A percentile compares a stretch with the other conserved stretches of the same genome.
Evolutionary conservation across 208 protist genomes (phyloP).

Genomic region (Trypanosoma theileri): DNA sequence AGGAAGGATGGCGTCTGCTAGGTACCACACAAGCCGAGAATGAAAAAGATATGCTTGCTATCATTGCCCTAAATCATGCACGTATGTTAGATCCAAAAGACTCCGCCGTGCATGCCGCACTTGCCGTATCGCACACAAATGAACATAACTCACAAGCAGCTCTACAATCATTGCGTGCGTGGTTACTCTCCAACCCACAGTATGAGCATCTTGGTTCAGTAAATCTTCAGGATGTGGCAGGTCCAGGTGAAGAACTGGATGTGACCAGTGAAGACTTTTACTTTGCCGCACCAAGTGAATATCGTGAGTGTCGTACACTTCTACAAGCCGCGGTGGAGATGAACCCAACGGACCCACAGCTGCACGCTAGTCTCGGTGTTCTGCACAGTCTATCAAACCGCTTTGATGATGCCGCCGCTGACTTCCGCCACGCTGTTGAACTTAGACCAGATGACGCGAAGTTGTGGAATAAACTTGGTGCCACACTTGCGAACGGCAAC

Average conservation of each 20-base stretch:
- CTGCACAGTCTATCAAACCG: slow-evolving; percentile 82
- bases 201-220: slow-evolving; percentile 78
- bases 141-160: slow-evolving; percentile 73
- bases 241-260: slow-evolving; percentile 39
- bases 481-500: slow-evolving; percentile 84
- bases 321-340: slow-evolving; percentile 76
- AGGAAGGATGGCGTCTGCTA: slow-evolving; percentile 78
- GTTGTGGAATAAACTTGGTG: slow-evolving; percentile 92
- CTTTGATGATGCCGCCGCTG: slow-evolving; percentile 71
- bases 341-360: slow-evolving; percentile 68
- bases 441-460: slow-evolving; percentile 63
- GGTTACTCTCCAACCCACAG: slow-evolving; percentile 75
- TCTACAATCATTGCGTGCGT: slow-evolving; percentile 72
- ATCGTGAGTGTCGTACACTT: slow-evolving; percentile 64
- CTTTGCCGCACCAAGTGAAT: slow-evolving; percentile 59
- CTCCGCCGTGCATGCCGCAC: slow-evolving; percentile 67
- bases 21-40: slow-evolving; percentile 88
- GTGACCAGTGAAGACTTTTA: slow-evolving; percentile 65
- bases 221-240: slow-evolving; percentile 38
- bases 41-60: slow-evolving; percentile 88
- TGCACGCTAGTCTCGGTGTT: slow-evolving; percentile 82
- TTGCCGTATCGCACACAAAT: slow-evolving; percentile 88
- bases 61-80: slow-evolving; percentile 84
- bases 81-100: slow-evolving; percentile 65
- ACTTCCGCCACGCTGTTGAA: slow-evolving; percentile 75